Base-by-base conservation (phyloP, 1,284 basidiomycete species). In the Ustanciosporium gigantosporum region DNA sequence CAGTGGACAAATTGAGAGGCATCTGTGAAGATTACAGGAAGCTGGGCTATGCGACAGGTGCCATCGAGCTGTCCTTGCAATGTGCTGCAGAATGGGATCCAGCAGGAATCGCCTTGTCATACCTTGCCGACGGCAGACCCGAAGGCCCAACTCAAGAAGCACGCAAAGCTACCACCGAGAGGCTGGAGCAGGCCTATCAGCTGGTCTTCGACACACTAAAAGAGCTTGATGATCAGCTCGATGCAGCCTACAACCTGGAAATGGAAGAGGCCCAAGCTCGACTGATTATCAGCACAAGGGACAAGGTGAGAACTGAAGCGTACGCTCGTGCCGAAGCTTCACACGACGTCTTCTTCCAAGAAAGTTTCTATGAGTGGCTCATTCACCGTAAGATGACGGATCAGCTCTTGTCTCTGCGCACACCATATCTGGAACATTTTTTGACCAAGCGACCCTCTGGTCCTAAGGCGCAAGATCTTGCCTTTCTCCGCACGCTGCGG, bases 281-380 rank as follows among this genome's bases (percentile, higher is more conserved):
- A 25, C 52, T 48, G 39, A 41, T 48, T 11, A 48, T 62, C 32
- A 48, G 35, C 36, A 40, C 45, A 24, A 48, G 62, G 9, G 56
- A 81, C 80, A 72, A 57, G 36, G 46, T 55, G 16, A 56, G 70
- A 21, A 47, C 40, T n/a, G 62, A 58, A 7, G 68, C 66, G 3
- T 73, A 74, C 17, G 55, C 53, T 8, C 60, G 66, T 7, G 90
- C 91, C 0, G 88, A 96, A 56, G 82, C 84, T 1, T 88, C 87
- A 55, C 84, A 88, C 41, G 94, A 98, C 77, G 87, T 91, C 68
- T 86, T 95, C 79, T 96, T 97, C 82, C 93, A 98, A 79, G 91
- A 88, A 31, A 87, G 87, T 36, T 79, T 98, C 56, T 98, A 98
- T 77, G 91, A 94, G 70, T 97, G 93, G 93, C 81, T 94, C 42